Evolutionary conservation across 1,139 yeast species (phyloP), one percentile per base, ranked within the genome.

Genomic region (Suhomyces taliae): DNA sequence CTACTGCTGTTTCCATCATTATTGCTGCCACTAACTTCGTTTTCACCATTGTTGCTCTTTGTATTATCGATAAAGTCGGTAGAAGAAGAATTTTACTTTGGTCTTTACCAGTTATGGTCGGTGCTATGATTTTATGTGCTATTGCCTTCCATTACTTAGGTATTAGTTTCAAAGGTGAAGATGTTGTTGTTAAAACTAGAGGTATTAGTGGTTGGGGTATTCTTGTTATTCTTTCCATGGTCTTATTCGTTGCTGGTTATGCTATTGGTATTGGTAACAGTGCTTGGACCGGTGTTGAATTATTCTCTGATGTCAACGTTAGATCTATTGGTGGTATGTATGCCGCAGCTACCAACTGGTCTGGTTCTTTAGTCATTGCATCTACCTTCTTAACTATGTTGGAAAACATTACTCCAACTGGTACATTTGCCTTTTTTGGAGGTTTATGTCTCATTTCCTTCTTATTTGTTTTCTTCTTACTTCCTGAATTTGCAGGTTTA

Each of bases 271-370:
- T 90, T 56, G 99, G 99, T 67, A 90, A 91, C 64, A 91, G 90
- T 50, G 98, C 99, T 43, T 91, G 99, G 99, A 96, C 93, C 60
- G 98, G 95, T 62, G 88, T 93, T 45, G 99, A 91, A 68, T 73
- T 90, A 59, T 90, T 91, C 72, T 93, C 97, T 27, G 96, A 90
- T 74, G 78, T 75, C 38, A 81, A 83, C 54, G 97, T 91, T 36
- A 82, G 99, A 65, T 95, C 97, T 46, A 79, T 90, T 39, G 99
- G 98, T 49, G 85, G 90, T 2, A 87, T 96, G 56, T 85, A 82
- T 59, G 91, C 97, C 3, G 88, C 97, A n/a, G 90, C 91, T 29
- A 85, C 93, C 39, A 93, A 93, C 72, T 93, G 99, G 99, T 83
- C 90, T 11, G 98, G 98, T 44, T 90, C 97, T 29, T 74, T 93